phyloP scores from a whole-genome alignment of 1,284 basidiomycete species.

The Boletellus deceptivus region DNA sequence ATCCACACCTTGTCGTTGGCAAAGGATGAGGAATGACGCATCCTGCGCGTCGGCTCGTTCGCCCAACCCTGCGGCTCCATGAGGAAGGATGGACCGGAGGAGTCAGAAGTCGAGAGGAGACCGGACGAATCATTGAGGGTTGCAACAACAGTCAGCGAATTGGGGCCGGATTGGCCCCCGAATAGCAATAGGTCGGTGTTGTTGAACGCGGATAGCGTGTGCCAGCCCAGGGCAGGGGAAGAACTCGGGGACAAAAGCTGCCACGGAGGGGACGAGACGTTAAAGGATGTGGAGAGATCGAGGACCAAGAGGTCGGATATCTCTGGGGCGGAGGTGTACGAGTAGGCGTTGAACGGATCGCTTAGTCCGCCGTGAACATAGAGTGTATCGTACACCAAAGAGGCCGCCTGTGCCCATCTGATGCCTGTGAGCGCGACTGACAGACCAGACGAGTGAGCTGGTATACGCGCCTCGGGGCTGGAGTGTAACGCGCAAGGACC shows the following conservation, averaged over 20 bases:
- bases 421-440: slow-evolving; percentile 7
- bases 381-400: slow-evolving; percentile 59
- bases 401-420: slow-evolving; percentile 82
- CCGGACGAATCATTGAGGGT: slow-evolving; percentile 62
- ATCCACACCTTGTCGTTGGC: slow-evolving; percentile 47
- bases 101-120: slow-evolving; percentile 47
- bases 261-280: slow-evolving; percentile 65
- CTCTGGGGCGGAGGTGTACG: slow-evolving; percentile 74
- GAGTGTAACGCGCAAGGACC: slow-evolving; percentile 26
- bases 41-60: slow-evolving; percentile 66
- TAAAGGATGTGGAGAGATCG: slow-evolving; percentile 60
- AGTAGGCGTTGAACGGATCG: slow-evolving; percentile 63
- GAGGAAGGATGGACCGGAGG: slow-evolving; percentile 43
- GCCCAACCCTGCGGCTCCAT: slow-evolving; percentile 56
- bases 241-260: slow-evolving; percentile 50
- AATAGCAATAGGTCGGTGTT: slow-evolving; percentile 58
- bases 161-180: slow-evolving; percentile 70
- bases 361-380: slow-evolving; percentile 79
- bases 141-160: slow-evolving; percentile 51
- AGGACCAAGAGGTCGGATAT: slow-evolving; percentile 68
- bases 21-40: slow-evolving; percentile 65
- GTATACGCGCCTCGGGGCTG: slow-evolving; percentile 22
- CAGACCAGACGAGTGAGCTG: neutral
- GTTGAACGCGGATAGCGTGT: slow-evolving; percentile 69
- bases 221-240: slow-evolving; percentile 71